phyloP scores from a whole-genome alignment of 805 yeast genomes.

The Phaffomyces antillensis region DNA sequence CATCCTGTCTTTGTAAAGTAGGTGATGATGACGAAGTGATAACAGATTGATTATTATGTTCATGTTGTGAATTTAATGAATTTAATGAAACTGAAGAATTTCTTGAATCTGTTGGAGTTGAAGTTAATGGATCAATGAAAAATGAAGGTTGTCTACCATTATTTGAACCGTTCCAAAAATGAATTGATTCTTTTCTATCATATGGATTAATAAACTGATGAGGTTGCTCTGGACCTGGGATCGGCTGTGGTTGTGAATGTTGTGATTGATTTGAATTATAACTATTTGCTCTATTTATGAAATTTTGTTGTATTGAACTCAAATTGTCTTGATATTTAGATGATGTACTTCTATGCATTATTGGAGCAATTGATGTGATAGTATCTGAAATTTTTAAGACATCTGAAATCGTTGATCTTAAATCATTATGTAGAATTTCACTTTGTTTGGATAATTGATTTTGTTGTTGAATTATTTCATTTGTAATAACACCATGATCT shows the following conservation, averaged over 20 bases:
- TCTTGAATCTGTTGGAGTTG: slow-evolving; percentile 6
- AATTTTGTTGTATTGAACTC: slow-evolving; percentile 14
- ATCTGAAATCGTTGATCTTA: slow-evolving; percentile 17
- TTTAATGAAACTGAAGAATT: slow-evolving; percentile 1
- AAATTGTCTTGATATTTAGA: slow-evolving; percentile 11
- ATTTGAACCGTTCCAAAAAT: slow-evolving; percentile 21
- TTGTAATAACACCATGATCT: slow-evolving; percentile 6
- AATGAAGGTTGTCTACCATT: slow-evolving; percentile 18
- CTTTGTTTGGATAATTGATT: slow-evolving; percentile 9
- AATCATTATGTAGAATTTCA: slow-evolving; percentile 14
- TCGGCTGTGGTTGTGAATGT: not conserved
- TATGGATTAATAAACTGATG: slow-evolving; percentile 8
- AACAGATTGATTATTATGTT: slow-evolving; percentile 4
- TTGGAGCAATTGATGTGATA: slow-evolving; percentile 22
- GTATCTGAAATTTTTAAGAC: slow-evolving; percentile 19
- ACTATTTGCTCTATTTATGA: slow-evolving; percentile 14
- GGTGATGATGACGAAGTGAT: slow-evolving; percentile 2
- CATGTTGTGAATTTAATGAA: not conserved
- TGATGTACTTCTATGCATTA: slow-evolving; percentile 6
- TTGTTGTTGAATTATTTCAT: slow-evolving; percentile 16
- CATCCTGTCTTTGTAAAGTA: not conserved
- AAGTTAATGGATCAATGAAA: slow-evolving; percentile 21
- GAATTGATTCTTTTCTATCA: slow-evolving; percentile 15
- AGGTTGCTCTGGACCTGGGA: not conserved
- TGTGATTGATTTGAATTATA: slow-evolving; percentile 3